Base-by-base conservation (phyloP, 208 protist genomes). In the Leishmania arabica region DNA sequence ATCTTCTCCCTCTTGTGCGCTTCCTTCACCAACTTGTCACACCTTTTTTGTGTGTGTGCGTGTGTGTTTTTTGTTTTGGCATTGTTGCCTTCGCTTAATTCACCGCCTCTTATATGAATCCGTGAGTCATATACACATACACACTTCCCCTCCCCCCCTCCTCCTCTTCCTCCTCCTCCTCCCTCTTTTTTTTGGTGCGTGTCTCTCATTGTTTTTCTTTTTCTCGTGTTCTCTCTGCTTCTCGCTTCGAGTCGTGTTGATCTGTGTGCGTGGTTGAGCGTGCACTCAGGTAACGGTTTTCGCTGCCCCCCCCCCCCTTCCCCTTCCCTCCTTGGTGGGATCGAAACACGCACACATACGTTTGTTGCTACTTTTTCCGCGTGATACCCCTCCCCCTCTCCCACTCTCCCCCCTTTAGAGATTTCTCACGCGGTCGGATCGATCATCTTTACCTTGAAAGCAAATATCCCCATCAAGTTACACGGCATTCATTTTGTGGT, bases 401-500 rank as follows among this genome's bases (percentile, higher is more conserved):
- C 51, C 0, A 5, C 31, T 37, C 45, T 47, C 45, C 8, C 8
- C 27, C 15, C 4, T 68, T 40, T 68, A 68, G 49, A 71, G 37
- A 71, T 49, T 37, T 19, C 21, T 47, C 40, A 71, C 66, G 37
- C 24, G 5, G 21, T 11, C 7, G 4, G 4, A 27, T 71, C 51
- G 51, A 54, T 54, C 51, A 15, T 70, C 13, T 47, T 71, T 17
- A 21, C 17, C 31, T 11, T 11, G 6, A 71, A 21, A 21, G 21
- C 51, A 7, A 54, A 66, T 27, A 42, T 77, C 78, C 78, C 45
- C 71, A 11, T 71, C 21, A 11, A 42, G 66, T 27, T 71, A 49
- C 40, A 6, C 40, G 15, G 21, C 66, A 24, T 42, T 31, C 19
- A 2, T n/a, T 19, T 71, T 9, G 42, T 42, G 31, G 31, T 70